Conservation (phyloP, 495 filamentous ascomycete genomes). For the Penicillium bovifimosum region DNA sequence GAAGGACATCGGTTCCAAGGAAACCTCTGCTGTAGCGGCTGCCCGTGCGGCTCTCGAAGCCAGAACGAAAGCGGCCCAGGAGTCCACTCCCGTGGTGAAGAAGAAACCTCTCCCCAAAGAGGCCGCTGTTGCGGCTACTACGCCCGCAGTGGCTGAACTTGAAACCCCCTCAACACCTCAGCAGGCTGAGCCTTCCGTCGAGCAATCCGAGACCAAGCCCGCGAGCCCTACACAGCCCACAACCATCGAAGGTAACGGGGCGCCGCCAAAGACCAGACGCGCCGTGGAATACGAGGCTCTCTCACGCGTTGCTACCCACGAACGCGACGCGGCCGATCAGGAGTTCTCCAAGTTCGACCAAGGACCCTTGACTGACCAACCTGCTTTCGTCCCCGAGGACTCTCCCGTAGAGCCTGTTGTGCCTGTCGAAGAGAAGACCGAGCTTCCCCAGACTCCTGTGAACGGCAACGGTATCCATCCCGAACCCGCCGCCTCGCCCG, state of each 20-base stretch:
- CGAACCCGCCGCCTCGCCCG: conserved; percentile 8
- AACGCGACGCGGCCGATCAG: conserved; percentile 59
- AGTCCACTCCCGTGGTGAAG: conserved; percentile 27
- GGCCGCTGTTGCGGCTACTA: conserved; percentile 6
- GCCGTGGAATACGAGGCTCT: conserved; percentile 47
- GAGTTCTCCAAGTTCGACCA: conserved; percentile 85
- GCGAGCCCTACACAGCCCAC: neutral
- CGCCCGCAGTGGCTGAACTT: conserved; percentile 10
- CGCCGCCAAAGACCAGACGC: conserved; percentile 45
- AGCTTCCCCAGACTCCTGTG: conserved; percentile 16
- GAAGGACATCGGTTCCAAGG: conserved; percentile 33
- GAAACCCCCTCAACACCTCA: conserved; percentile 21
- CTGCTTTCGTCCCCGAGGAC: conserved; percentile 73
- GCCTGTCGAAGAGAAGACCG: conserved; percentile 2
- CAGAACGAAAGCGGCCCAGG: conserved; percentile 38
- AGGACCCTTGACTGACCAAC: conserved; percentile 80
- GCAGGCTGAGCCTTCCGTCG: neutral
- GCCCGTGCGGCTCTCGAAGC: conserved; percentile 47
- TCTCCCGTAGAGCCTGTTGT: conserved; percentile 31
- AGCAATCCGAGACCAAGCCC: conserved; percentile 23
- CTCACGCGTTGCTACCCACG: conserved; percentile 59
- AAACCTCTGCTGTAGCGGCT: conserved; percentile 41
- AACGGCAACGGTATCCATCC: conserved; percentile 16
- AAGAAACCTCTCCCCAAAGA: conserved; percentile 34
- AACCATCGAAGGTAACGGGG: conserved; percentile 18